Evolutionary conservation across 2,329 filamentous ascomycete species (phyloP), one percentile per base, ranked within the genome.

Genomic region (Cladophialophora bantiana): DNA sequence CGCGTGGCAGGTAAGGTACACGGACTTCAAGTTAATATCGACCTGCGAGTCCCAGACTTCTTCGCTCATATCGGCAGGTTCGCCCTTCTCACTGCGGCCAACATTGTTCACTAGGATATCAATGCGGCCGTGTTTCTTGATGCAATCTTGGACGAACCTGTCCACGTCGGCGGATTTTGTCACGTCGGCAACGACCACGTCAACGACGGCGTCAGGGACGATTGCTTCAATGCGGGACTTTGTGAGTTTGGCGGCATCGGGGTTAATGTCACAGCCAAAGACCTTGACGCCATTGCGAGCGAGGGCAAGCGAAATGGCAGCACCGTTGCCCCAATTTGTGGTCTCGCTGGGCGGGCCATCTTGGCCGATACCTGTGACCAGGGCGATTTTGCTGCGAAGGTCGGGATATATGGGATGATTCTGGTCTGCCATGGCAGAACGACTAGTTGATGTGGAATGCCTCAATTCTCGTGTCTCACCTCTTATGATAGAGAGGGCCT

Each of bases 31-130:
- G 69, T 88, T 88, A 56, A 87, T 74, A 9, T 84, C 80, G 59
- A 85, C 79, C 66, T 88, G 85, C 0, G 75, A 65, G 69, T 87
- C 82, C 85, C 85, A 88, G 0, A 78, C 71, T 1, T 79, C 78
- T 62, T 87, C 84, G 0, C 64, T 54, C 78, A 87, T 83, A 0
- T 74, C 76, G 0, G 80, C 84, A 0, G 85, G 82, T 35, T 80
- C 79, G 0, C 85, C 85, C 0, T 81, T 82, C 65, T 88, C 85
- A 0, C 82, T 85, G 60, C 82, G 82, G 1, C 87, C 87, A 2
- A 88, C 86, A 60, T 88, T 88, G 69, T 87, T 88, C 15, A 89
- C 74, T 0, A 89, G 76, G 26, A 89, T 84, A 68, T 89, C 87
- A 61, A 88, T 84, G 5, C 83, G 80, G 7, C 85, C 85, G 67